These are phyloP conservation scores for Geotrichum carabidarum DNA, from an alignment of 1,139 yeast genomes.

Conservation along the genomic window DNA sequence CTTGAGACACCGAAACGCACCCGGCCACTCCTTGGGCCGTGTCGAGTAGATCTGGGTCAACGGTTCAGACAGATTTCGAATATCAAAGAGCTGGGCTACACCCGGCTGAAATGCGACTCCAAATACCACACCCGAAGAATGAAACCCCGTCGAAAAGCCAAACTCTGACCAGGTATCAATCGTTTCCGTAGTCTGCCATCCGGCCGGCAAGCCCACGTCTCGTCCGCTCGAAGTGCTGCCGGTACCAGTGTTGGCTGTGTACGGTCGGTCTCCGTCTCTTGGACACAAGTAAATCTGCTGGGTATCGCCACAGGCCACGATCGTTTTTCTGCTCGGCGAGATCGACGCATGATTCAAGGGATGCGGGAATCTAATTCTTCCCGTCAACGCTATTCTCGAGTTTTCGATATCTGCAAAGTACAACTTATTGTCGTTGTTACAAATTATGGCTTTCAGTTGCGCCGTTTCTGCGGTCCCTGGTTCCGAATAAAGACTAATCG, in stretches of 20 bases:
- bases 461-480: constrained; percentile 27
- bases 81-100: constrained; percentile 66
- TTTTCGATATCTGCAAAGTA: constrained; percentile 58
- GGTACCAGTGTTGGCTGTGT: constrained; percentile 24
- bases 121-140: constrained; percentile 64
- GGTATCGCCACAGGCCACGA: constrained; percentile 58
- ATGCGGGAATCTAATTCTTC: constrained; percentile 45
- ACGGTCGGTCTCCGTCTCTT: constrained; percentile 31
- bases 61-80: constrained; percentile 49
- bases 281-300: constrained; percentile 49
- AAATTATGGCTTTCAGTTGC: constrained; percentile 52
- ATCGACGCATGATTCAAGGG: constrained; percentile 58
- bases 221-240: constrained; percentile 30
- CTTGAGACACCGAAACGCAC: constrained; percentile 62
- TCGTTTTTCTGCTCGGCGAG: constrained; percentile 52
- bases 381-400: constrained; percentile 42
- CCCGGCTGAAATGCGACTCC: constrained; percentile 87
- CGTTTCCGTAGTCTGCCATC: constrained; percentile 26
- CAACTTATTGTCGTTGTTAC: constrained; percentile 74
- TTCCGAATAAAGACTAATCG: constrained; percentile 54
- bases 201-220: constrained; percentile 24
- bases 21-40: constrained; percentile 37
- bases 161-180: constrained; percentile 62
- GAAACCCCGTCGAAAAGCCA: constrained; percentile 81
- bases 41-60: constrained; percentile 40